These are phyloP conservation scores for Strobilomyces confusus DNA, from an alignment of 768 basidiomycete species.

Conservation along the genomic window DNA sequence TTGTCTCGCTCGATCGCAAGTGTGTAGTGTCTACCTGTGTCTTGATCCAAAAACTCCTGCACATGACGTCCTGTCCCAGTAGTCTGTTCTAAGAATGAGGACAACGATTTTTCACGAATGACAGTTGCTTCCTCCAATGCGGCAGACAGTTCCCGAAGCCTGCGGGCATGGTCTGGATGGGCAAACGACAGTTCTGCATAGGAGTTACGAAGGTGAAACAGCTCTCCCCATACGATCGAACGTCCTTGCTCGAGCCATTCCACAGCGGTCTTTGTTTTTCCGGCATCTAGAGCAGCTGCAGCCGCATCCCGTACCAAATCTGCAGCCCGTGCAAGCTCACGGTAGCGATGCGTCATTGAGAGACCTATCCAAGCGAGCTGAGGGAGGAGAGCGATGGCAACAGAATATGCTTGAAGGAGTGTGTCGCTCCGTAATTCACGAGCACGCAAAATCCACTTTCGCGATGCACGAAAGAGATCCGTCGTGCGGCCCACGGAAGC, in stretches of 20 bases:
- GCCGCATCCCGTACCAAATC: not conserved
- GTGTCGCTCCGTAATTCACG: not conserved
- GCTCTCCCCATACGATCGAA: conserved; percentile 13
- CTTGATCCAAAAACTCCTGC: no score
- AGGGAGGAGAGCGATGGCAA: not conserved
- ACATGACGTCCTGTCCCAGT: no score
- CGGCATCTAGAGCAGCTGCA: not conserved
- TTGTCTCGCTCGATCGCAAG: not conserved
- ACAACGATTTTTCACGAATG: not conserved
- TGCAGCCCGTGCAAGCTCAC: not conserved
- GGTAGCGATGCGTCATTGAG: not conserved
- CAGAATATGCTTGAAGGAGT: not conserved
- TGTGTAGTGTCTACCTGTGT: not conserved
- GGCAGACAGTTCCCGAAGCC: not conserved
- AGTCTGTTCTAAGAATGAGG: not conserved
- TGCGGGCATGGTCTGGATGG: not conserved
- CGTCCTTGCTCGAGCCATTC: conserved; percentile 18
- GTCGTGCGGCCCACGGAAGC: not conserved
- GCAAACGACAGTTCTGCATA: not conserved
- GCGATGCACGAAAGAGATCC: not conserved
- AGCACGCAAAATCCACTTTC: not conserved
- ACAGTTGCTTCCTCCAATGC: not conserved
- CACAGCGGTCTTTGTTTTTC: not conserved
- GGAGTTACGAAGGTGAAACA: not conserved
- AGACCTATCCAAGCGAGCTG: not conserved